Evolutionary conservation across 2,329 filamentous ascomycete genomes (phyloP).

Genomic region (Pseudocercospora fuligena): DNA sequence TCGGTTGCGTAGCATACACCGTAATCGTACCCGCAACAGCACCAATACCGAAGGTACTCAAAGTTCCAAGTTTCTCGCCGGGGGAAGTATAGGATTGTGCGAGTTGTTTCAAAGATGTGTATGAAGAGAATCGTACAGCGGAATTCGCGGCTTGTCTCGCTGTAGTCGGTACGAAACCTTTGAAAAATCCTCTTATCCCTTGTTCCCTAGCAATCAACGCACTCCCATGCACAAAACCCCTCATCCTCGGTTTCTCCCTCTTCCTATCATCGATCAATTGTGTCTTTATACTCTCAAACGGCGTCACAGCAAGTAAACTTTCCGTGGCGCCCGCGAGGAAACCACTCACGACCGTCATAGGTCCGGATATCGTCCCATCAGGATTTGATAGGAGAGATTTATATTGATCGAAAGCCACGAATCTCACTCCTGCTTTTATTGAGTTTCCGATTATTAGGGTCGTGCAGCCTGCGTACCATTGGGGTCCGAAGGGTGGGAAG

Average conservation of each 20-base stretch:
- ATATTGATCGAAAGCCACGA: conserved; percentile 96
- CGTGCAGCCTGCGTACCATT: conserved; percentile 98
- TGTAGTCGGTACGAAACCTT: conserved; percentile 93
- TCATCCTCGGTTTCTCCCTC: conserved; percentile 79
- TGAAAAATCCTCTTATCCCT: conserved; percentile 90
- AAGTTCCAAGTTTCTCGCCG: conserved; percentile 87
- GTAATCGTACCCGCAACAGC: conserved; percentile 89
- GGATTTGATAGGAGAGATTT: conserved; percentile 81
- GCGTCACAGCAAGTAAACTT: conserved; percentile 89
- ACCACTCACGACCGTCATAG: conserved; percentile 87
- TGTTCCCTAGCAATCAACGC: conserved; percentile 86
- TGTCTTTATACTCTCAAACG: conserved; percentile 98
- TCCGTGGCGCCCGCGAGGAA: conserved; percentile 96
- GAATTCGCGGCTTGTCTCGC: conserved; percentile 94
- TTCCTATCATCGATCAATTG: conserved; percentile 98
- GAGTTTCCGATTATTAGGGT: conserved; percentile 97
- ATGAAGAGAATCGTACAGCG: conserved; percentile 90
- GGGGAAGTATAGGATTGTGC: conserved; percentile 92
- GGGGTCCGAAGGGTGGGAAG: conserved; percentile 88
- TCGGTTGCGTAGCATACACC: conserved; percentile 72
- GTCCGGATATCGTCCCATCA: conserved; percentile 86
- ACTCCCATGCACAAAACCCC: conserved; percentile 89
- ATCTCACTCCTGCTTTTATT: conserved; percentile 92
- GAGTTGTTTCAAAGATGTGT: conserved; percentile 87
- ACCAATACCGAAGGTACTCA: conserved; percentile 89